Evolutionary conservation across 768 basidiomycete species (phyloP), one percentile per base, ranked within the genome.

Genomic region (Lepiota brunneoincarnata): DNA sequence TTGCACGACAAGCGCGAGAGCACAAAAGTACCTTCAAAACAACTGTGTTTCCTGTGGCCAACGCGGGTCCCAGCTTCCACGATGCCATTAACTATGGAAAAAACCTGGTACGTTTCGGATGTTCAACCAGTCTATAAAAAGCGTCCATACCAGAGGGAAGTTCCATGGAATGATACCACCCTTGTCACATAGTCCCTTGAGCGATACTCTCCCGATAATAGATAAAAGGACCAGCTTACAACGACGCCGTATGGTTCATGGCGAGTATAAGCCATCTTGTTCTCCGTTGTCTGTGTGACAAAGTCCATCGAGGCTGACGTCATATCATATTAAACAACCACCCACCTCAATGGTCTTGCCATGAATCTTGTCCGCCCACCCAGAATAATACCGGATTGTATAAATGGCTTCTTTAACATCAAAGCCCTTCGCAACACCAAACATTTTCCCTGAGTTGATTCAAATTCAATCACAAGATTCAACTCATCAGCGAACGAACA

Each of bases 311-410:
- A 4, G 2, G 11, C 31, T 10, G 6, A 31, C 2, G 7, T 31
- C 31, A 31, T 10, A 31, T 31, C 2, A 31, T 31, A 31, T 31
- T 10, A 31, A 10, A 31, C 11, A 9, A 9, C 6, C 7, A 31
- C 31, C 31, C 31, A 31, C 31, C 31, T 93, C 89, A 65, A 92
- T 84, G 5, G 82, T 83, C 67, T 89, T 81, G 2, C 89, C 91
- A 5, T 78, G 73, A 46, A 88, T 71, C 73, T 95, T 96, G 75
- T 94, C 93, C 20, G 92, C 90, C 86, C 90, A 91, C 15, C 93
- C 94, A 43, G 84, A 89, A 62, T 88, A 98, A 72, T 95, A 96
- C 36, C 82, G 75, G 59, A 93, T 67, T 31, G 75, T 73, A 28
- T 67, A 72, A 54, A 84, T 74, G 0, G 78, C 69, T 49, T 67